phyloP scores from a whole-genome alignment of 1,284 basidiomycete genomes.

The Rhodofomes roseus region DNA sequence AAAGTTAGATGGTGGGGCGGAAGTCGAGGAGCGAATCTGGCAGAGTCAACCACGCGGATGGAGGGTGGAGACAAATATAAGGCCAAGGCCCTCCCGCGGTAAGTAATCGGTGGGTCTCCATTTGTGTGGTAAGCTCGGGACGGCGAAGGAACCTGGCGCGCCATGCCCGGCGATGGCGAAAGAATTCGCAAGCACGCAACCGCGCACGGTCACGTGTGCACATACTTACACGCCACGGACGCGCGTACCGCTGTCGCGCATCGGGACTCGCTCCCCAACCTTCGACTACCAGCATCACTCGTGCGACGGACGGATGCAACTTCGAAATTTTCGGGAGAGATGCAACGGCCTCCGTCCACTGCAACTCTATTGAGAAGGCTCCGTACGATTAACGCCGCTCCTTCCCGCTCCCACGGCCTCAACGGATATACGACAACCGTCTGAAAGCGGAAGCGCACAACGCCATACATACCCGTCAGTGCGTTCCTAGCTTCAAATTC shows the following conservation, averaged over 20 bases:
- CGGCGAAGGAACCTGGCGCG: conserved; percentile 3
- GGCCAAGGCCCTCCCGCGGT: not conserved
- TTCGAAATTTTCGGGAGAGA: not conserved
- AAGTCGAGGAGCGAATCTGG: not conserved
- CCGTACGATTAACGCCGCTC: not conserved
- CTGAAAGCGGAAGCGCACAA: not conserved
- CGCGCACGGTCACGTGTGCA: conserved; percentile 15
- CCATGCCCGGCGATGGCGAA: conserved; percentile 20
- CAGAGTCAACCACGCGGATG: not conserved
- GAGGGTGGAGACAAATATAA: not conserved
- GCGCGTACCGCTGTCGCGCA: not conserved
- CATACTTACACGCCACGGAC: not conserved
- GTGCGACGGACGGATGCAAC: not conserved
- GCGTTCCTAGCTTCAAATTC: not conserved
- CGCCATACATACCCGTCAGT: not conserved
- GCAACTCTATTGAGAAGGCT: not conserved
- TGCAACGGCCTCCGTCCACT: not conserved
- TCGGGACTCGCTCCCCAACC: not conserved
- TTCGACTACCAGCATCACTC: not conserved
- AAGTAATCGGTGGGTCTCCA: not conserved
- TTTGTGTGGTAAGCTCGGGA: not conserved
- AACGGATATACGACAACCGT: not conserved
- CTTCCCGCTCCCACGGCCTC: not conserved
- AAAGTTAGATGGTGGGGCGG: not conserved
- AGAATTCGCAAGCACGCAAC: conserved; percentile 18